Base-by-base conservation (phyloP, 371 early-diverging fungal genomes). In the Rhizopus sp. region DNA sequence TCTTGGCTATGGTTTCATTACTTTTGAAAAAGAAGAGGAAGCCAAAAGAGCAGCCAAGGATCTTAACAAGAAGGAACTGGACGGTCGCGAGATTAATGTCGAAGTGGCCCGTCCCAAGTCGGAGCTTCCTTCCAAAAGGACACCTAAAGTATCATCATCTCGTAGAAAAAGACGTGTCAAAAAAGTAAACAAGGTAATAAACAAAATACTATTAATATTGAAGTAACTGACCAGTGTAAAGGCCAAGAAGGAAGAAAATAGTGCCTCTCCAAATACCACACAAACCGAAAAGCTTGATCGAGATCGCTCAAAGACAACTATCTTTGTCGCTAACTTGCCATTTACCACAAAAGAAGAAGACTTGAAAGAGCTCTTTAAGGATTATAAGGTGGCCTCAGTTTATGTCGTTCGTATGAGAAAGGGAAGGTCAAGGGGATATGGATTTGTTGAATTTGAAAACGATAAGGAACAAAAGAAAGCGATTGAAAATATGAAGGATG, bases 241-340 rank as follows among this genome's bases (percentile, higher is more conserved):
- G 16, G 50, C 46, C 17, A 41, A 37, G 13, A 41, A 23, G 23
- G 23, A 23, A 23, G 23, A 23, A 2, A 23, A 23, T 23, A 23
- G 23, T 23, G 23, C 23, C 23, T 23, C 23, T 23, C 0, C 23
- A 23, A 23, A 23, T 23, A 23, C 2, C 2, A 23, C 23, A 23
- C 23, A 23, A 23, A 12, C n/a, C 29, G 31, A 30, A 34, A 4
- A 44, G 34, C 32, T 23, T 2, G n/a, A 53, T 10, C 64, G 52
- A 30, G 38, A 32, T 12, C 90, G 85, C 31, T 91, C 92, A 50
- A 86, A 90, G 68, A 94, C 89, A 5, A 88, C 86, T 10, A 73
- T 94, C 41, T 97, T 93, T 77, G 91, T 97, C 49, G 92, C 94
- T 63, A 97, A 96, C 80, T 73, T 97, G 40, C 96, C 97, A 37